Conservation (phyloP, 2,329 filamentous ascomycete species). For the Verticillium nubilum region DNA sequence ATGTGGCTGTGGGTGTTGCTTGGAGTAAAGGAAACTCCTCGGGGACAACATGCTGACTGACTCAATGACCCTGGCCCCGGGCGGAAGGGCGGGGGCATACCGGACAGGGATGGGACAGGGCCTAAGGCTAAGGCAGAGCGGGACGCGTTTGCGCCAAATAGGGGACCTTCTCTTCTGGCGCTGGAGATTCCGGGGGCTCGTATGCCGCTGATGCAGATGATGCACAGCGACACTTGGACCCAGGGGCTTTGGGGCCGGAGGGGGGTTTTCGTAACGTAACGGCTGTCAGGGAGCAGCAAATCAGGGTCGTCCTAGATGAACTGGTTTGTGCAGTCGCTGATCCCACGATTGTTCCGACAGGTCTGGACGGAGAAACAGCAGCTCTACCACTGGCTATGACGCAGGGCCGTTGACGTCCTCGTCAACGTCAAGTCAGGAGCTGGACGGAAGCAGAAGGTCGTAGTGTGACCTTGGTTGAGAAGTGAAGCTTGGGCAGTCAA, state of each 20-base stretch:
- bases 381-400: background rate
- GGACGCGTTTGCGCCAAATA: background rate
- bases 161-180: background rate
- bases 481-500: background rate
- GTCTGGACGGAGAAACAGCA: background rate
- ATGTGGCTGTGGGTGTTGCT: constrained; percentile 9
- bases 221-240: background rate
- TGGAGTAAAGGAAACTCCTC: constrained; percentile 16
- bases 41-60: constrained; percentile 13
- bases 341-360: background rate
- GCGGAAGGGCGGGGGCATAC: background rate
- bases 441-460: background rate
- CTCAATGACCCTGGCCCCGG: background rate
- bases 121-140: background rate
- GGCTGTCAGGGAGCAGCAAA: background rate
- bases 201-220: background rate
- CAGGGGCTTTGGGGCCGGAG: background rate
- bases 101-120: background rate
- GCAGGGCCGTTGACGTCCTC: background rate
- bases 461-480: background rate
- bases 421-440: background rate
- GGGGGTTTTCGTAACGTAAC: background rate
- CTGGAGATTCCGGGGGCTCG: background rate
- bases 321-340: background rate
- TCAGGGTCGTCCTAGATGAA: background rate